A percentile compares a stretch with the other conserved stretches of the same genome.
These are phyloP conservation scores for Conidiobolus incongruus DNA, from an alignment of 371 early-diverging fungal species.

Conservation along the genomic window DNA sequence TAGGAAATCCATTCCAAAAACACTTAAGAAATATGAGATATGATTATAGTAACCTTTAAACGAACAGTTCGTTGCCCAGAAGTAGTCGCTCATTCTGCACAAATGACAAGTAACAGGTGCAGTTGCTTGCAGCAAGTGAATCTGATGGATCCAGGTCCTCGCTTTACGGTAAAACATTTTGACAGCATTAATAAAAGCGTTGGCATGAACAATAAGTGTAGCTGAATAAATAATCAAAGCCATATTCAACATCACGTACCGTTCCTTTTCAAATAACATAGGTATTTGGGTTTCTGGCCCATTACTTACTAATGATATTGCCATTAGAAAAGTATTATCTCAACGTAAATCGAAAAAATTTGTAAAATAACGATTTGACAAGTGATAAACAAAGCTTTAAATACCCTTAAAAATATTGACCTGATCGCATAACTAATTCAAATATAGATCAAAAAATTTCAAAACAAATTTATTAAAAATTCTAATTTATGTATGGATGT, in stretches of 20 bases:
- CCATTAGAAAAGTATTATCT: too few species aligned
- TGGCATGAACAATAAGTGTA: constrained; percentile 1
- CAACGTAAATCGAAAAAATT: too few species aligned
- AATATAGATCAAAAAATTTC: too few species aligned
- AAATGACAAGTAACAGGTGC: background rate
- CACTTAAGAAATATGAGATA: background rate
- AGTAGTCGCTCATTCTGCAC: background rate
- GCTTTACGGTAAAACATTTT: background rate
- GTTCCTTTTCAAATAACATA: background rate
- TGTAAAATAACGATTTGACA: too few species aligned
- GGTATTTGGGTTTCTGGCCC: too few species aligned
- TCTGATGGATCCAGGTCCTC: too few species aligned
- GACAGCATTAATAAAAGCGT: background rate
- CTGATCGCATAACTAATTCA: too few species aligned
- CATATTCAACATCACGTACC: constrained; percentile 2
- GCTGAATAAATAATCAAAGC: constrained; percentile 3
- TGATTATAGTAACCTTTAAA: constrained; percentile 1
- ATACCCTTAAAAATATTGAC: too few species aligned
- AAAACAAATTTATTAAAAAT: too few species aligned
- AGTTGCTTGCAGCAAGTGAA: background rate
- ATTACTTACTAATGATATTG: too few species aligned
- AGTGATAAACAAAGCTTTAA: too few species aligned
- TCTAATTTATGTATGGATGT: too few species aligned
- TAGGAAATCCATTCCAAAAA: background rate
- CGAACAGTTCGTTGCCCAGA: constrained; percentile 1